Evolutionary conservation across 768 basidiomycete genomes (phyloP), one percentile per base, ranked within the genome.

Genomic region (Naganishia vaughanmartiniae): DNA sequence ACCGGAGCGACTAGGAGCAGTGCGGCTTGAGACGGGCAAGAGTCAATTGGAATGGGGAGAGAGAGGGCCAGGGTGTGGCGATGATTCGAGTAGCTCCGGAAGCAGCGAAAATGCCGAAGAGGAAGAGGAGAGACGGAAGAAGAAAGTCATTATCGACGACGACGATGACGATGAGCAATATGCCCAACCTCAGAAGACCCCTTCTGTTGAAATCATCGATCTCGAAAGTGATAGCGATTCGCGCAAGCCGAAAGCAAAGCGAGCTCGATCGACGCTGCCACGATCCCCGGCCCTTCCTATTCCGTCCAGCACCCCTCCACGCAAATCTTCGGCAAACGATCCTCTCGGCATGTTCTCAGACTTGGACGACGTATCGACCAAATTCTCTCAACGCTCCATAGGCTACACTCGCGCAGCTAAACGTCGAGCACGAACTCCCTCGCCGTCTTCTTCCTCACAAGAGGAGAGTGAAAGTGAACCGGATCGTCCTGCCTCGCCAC

Each of bases 41-140:
- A 63, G 60, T 45, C 60, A 63, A 42, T 36, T 63, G 36, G 39
- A 63, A 11, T 63, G 60, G 60, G 60, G 60, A 42, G 60, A 63
- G 15, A n/a, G 60, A 26, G 24, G n/a, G 28, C 65, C 53, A 6
- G 31, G 33, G 2, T 42, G 58, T 24, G 58, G 30, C 17, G 33
- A 34, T 26, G 54, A 24, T 24, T n/a, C 48, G 7, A 51, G 30
- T 7, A 55, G 54, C 33, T 36, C 36, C 11, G 34, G 45, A 3
- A 42, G 45, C 11, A 51, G 63, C 28, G 46, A 51, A 30, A 15
- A 51, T 33, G 31, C 21, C 6, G 53, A 54, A 34, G 65, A 54
- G 31, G 53, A 54, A 34, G 65, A 54, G 31, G 53, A 39, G 15
- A 54, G 39, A 34, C 31, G 11, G 46, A 54, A 66, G 26, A 31